Base-by-base conservation (phyloP, 345 rosid genomes). In the Pugionium dolabratum region DNA sequence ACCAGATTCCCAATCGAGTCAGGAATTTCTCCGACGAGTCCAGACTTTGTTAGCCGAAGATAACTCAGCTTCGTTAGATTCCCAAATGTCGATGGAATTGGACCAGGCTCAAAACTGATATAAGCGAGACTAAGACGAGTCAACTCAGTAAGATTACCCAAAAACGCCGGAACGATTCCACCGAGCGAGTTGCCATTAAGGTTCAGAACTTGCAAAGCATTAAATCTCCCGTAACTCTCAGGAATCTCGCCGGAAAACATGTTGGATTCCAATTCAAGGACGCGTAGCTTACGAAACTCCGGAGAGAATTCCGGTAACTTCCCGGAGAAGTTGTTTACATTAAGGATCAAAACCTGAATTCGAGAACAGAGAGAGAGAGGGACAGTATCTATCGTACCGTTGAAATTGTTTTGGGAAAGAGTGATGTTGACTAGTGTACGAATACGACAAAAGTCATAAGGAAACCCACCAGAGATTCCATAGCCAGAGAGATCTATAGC, bases 21-120 rank as follows among this genome's bases (percentile, higher is more conserved):
- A 0, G 91, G 96, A 31, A 89, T 82, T 60, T 79, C 82, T 29
- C 91, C 91, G 54, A 69, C 32, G 32, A 87, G 82, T 34, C 69
- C 41, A 47, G 84, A 55, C 0, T 2, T 2, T 10, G 75, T 3
- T 9, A 65, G 30, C 57, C 73, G 79, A 5, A 89, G 74, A 27
- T 2, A 3, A 71, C 79, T 80, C 34, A 89, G 82, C 69, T 84
- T 85, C 27, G 76, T 64, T 37, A 89, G 49, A 47, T 76, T 82
- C 25, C 89, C 87, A 1, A 85, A 48, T 6, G 67, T 73, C 18
- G 71, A 10, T 6, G 96, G 96, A 40, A 89, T 52, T 6, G 77
- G 52, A 64, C 85, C 48, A 1, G 77, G 77, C 58, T 54, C 66
- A 58, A 68, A 83, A 2, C 74, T 76, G 66, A 85, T 73, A 62